A percentile compares a stretch with the other conserved stretches of the same genome.
These are phyloP conservation scores for Neurospora tetrasperma DNA, from an alignment of 495 filamentous ascomycete species.

Conservation along the genomic window DNA sequence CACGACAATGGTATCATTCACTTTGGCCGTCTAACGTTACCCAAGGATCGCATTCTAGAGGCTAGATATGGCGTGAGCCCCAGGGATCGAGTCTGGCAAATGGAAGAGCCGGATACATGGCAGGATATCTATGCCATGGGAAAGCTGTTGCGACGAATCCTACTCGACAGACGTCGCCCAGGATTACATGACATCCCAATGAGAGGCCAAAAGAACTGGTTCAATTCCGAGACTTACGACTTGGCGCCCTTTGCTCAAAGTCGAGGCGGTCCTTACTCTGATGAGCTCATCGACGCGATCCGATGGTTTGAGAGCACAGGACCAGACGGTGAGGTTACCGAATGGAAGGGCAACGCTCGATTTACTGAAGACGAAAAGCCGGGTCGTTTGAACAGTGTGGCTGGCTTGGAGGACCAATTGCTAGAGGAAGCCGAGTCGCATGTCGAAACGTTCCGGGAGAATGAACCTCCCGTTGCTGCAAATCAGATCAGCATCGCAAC, in stretches of 20 bases:
- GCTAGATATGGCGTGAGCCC: background rate
- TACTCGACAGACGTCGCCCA: background rate
- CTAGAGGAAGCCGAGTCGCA: background rate
- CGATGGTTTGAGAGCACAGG: background rate
- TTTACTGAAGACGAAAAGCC: background rate
- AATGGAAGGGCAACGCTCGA: background rate
- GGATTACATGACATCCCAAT: no score
- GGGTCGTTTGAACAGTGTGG: background rate
- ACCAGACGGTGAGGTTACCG: background rate
- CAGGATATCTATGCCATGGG: slow-evolving; percentile 7
- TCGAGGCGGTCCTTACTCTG: background rate
- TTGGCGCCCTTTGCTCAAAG: background rate
- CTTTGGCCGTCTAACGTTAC: background rate
- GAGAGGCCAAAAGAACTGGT: background rate
- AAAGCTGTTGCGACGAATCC: background rate
- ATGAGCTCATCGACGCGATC: background rate
- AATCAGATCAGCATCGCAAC: background rate
- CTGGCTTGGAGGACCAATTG: background rate
- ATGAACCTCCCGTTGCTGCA: background rate
- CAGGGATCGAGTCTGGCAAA: background rate
- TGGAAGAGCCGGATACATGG: background rate
- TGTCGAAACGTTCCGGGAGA: background rate
- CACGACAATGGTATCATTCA: background rate
- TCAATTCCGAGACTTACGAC: background rate
- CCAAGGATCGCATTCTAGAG: background rate